Conservation (phyloP, 805 yeast species). For the Peterozyma toletana region DNA sequence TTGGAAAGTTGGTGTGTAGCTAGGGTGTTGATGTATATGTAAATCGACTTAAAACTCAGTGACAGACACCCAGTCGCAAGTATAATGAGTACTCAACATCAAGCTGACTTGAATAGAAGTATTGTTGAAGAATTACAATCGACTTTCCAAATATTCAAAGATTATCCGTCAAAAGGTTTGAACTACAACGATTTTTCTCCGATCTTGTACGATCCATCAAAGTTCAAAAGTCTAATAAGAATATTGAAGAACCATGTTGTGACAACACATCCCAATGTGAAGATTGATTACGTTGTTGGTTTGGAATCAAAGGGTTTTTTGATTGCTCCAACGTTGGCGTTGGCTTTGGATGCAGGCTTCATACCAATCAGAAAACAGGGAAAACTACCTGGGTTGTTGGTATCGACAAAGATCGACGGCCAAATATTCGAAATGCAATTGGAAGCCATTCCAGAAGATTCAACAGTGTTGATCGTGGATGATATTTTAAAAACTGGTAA, state of each 20-base stretch:
- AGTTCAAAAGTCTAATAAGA: conserved; percentile 71
- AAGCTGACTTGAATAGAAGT: too few species aligned
- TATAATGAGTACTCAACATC: too few species aligned
- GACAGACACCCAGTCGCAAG: too few species aligned
- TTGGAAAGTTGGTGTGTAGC: too few species aligned
- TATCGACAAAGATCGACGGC: conserved; percentile 69
- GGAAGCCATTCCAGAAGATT: conserved; percentile 69
- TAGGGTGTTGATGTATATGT: too few species aligned
- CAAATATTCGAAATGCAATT: conserved; percentile 86
- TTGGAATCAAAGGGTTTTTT: conserved; percentile 94
- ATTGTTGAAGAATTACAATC: conserved; percentile 39
- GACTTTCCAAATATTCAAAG: conserved; percentile 71
- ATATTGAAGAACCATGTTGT: conserved; percentile 75
- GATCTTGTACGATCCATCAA: conserved; percentile 71
- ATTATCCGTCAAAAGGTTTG: conserved; percentile 88
- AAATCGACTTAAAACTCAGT: too few species aligned
- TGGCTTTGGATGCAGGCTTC: conserved; percentile 81
- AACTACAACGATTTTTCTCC: conserved; percentile 95
- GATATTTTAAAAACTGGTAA: conserved; percentile 98
- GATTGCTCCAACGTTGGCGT: conserved; percentile 91
- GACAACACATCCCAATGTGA: conserved; percentile 38
- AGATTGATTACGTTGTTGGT: conserved; percentile 86
- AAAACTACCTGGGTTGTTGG: conserved; percentile 83
- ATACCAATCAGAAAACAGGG: conserved; percentile 94
- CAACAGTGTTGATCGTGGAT: conserved; percentile 81